Evolutionary conservation across 306 rosid genomes (phyloP).

Genomic region (Chamaecrista fasciculata): DNA sequence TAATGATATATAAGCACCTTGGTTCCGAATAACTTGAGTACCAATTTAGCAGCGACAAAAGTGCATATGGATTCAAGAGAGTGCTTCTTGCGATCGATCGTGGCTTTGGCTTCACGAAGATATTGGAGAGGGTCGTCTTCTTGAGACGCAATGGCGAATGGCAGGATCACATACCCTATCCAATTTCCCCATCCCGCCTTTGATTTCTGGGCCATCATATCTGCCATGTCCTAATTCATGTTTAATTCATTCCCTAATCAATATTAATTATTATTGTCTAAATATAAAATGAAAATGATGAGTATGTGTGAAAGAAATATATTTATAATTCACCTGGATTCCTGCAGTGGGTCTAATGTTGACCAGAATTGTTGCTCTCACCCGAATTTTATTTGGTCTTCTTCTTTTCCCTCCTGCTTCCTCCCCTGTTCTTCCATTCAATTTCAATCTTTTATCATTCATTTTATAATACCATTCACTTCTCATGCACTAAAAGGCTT

Average conservation of each 20-base stretch:
- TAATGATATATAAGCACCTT: conserved; percentile 43
- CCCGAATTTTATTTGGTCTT: conserved; percentile 26
- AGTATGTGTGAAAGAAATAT: too few relatives aligned
- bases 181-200: conserved; percentile 67
- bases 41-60: conserved; percentile 16
- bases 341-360: conserved; percentile 59
- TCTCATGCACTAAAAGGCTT: too few relatives aligned
- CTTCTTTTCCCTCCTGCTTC: background rate
- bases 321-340: conserved; percentile 57
- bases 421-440: conserved; percentile 17
- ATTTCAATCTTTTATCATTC: too few relatives aligned
- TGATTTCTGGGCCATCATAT: conserved; percentile 60
- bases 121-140: conserved; percentile 58
- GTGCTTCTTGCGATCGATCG: conserved; percentile 53
- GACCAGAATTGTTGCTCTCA: conserved; percentile 51
- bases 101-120: conserved; percentile 53
- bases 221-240: conserved; percentile 55
- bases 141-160: conserved; percentile 43
- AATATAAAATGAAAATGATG: too few relatives aligned
- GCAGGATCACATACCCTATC: conserved; percentile 48
- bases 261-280: too few relatives aligned
- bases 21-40: conserved; percentile 41
- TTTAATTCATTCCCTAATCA: too few relatives aligned
- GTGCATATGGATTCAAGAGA: conserved; percentile 56
- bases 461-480: too few relatives aligned